phyloP scores from a whole-genome alignment of 2,329 filamentous ascomycete genomes.

The Ophiostoma fasciatum region DNA sequence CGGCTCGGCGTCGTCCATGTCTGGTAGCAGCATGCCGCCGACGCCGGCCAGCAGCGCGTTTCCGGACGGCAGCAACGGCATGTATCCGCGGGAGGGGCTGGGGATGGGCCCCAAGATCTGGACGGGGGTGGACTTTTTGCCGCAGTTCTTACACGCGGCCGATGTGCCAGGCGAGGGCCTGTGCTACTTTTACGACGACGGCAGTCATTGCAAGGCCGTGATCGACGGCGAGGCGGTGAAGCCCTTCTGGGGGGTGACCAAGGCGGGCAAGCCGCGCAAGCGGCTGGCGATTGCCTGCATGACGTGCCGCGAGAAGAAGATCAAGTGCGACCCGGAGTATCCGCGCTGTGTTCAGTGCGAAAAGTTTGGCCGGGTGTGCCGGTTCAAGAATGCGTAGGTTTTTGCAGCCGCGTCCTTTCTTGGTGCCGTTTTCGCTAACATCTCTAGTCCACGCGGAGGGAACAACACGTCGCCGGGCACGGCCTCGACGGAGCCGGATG shows the following conservation, averaged over 20 bases:
- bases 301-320: constrained; percentile 91
- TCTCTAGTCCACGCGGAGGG: constrained; percentile 39
- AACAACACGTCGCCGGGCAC: constrained; percentile 42
- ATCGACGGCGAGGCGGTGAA: constrained; percentile 82
- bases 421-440: constrained; percentile 2
- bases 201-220: constrained; percentile 63
- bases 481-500: constrained; percentile 35
- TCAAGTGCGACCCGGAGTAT: constrained; percentile 84
- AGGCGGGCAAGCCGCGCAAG: constrained; percentile 86
- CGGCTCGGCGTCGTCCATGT: not conserved
- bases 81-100: constrained; percentile 30
- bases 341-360: constrained; percentile 84
- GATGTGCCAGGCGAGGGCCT: constrained; percentile 64
- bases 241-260: constrained; percentile 85
- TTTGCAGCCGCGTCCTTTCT: not conserved
- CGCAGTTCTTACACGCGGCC: constrained; percentile 46
- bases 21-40: not conserved
- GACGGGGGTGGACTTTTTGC: constrained; percentile 52
- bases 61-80: constrained; percentile 35
- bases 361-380: constrained; percentile 76
- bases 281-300: constrained; percentile 83
- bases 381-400: constrained; percentile 73
- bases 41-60: constrained; percentile 7
- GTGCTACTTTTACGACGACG: constrained; percentile 79
- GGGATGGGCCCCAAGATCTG: constrained; percentile 52